These are phyloP conservation scores for Paraphaeosphaeria sporulosa DNA, from an alignment of 2,329 filamentous ascomycete genomes.

Conservation along the genomic window DNA sequence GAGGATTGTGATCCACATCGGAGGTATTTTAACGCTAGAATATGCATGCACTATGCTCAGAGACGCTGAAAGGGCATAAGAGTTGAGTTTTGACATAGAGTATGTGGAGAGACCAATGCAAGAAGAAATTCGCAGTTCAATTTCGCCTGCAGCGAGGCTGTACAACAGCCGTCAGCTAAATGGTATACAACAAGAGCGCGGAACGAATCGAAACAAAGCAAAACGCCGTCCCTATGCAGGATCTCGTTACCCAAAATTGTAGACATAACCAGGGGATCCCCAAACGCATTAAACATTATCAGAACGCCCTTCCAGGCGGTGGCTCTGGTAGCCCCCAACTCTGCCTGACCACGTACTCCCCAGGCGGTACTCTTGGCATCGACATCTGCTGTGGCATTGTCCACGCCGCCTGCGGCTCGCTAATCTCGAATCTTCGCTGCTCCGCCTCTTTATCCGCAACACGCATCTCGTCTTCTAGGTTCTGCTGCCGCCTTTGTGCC, in stretches of 20 bases:
- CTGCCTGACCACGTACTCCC: slow-evolving; percentile 1
- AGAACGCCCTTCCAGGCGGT: slow-evolving; percentile 5
- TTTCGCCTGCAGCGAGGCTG: background rate
- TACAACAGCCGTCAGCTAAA: background rate
- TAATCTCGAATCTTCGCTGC: slow-evolving; percentile 5
- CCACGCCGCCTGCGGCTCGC: slow-evolving; percentile 8
- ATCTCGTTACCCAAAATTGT: background rate
- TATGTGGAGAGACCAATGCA: too few relatives aligned
- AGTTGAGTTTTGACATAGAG: too few relatives aligned
- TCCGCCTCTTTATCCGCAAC: slow-evolving; percentile 13
- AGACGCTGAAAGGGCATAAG: too few relatives aligned
- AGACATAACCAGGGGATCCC: background rate
- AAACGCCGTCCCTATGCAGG: slow-evolving; percentile 7
- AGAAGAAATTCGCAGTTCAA: background rate
- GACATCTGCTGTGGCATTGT: background rate
- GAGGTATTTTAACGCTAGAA: too few relatives aligned
- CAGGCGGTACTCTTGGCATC: background rate
- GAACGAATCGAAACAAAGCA: background rate
- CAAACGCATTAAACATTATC: slow-evolving; percentile 10
- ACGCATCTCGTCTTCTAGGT: slow-evolving; percentile 14
- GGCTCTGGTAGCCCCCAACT: slow-evolving; percentile 4
- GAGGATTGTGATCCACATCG: too few relatives aligned
- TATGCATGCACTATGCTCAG: too few relatives aligned
- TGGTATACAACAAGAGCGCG: background rate
- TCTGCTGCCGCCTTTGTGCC: slow-evolving; percentile 30